Evolutionary conservation across 177 flowering plant species (phyloP), one percentile per base, ranked within the genome.

Genomic region (Vitis hybrid): DNA sequence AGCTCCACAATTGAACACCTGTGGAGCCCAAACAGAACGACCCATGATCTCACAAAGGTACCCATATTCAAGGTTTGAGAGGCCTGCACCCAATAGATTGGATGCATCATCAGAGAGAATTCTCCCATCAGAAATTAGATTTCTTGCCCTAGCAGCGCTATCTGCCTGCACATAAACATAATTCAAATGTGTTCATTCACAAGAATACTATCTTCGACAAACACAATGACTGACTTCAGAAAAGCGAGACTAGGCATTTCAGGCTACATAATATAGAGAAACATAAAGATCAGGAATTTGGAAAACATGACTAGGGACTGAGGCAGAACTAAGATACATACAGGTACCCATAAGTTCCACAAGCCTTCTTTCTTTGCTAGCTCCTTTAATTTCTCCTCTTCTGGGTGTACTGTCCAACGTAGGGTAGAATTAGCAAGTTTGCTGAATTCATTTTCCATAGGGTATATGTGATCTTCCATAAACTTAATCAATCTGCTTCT

Each of bases 31-130:
- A 73, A 86, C 65, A 62, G 99, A 95, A 64, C 97, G 94, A 46
- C 99, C 99, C 98, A 95, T 90, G 78, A 93, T 80, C 87, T 95
- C 98, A 82, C 98, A 93, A 35, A 95, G 91, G 82, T 87, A 88
- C 56, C 97, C 99, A 84, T 95, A 95, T 74, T 95, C 99, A 68
- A 95, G 92, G 83, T 95, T 95, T 65, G 99, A 84, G 52, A 95
- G 97, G 46, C 98, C 99, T 12, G 88, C 89, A 71, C 99, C 99
- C 60, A 95, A 68, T 50, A 89, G 64, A 75, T 77, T 79, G 68
- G 64, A 61, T 51, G 62, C 72, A 71, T 69, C 72, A 55, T 59
- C 81, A 13, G 71, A 65, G 30, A 51, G 27, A 62, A 54, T 64
- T 74, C 71, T 70, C 46, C 78, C 83, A 74, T 77, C 81, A 74